phyloP scores from a whole-genome alignment of 2,329 filamentous ascomycete genomes.

The Rhytidhysteron rufulum region DNA sequence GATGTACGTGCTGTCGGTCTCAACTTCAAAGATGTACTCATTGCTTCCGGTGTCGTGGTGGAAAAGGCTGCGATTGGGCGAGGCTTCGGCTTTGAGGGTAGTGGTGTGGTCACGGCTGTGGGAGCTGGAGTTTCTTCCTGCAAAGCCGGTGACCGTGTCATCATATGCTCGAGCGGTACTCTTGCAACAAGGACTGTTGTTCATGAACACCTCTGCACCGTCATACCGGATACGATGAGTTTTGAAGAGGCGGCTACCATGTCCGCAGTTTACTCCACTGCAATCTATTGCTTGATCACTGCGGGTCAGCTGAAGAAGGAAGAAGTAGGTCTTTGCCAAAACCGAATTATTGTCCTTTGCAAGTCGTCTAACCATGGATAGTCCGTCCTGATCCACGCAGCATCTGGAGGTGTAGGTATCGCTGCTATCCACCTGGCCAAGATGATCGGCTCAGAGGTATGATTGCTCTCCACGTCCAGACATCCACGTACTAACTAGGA shows the following conservation, averaged over 20 bases:
- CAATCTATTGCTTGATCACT: constrained; percentile 1
- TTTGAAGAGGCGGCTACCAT: constrained; percentile 5
- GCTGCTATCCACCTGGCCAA: constrained; percentile 9
- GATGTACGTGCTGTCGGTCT: constrained; percentile 7
- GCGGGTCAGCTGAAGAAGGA: background rate
- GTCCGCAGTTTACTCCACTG: constrained; percentile 1
- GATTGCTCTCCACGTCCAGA: background rate
- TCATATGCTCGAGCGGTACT: constrained; percentile 1
- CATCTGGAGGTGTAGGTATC: constrained; percentile 10
- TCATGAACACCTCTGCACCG: background rate
- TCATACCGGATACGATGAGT: background rate
- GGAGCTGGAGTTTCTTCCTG: background rate
- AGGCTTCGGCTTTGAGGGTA: constrained; percentile 1
- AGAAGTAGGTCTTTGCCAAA: background rate
- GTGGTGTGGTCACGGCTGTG: constrained; percentile 10
- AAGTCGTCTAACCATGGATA: background rate
- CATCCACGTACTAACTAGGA: background rate
- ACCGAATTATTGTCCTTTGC: background rate
- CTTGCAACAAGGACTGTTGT: constrained; percentile 6
- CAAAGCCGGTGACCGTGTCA: constrained; percentile 8
- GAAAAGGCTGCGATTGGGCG: background rate
- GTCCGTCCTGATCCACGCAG: constrained; percentile 21
- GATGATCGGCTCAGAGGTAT: constrained; percentile 5
- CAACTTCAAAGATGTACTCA: constrained; percentile 7
- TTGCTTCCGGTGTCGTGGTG: background rate